phyloP scores from a whole-genome alignment of 1,139 yeast genomes.

The Nakaseomyces sp. region DNA sequence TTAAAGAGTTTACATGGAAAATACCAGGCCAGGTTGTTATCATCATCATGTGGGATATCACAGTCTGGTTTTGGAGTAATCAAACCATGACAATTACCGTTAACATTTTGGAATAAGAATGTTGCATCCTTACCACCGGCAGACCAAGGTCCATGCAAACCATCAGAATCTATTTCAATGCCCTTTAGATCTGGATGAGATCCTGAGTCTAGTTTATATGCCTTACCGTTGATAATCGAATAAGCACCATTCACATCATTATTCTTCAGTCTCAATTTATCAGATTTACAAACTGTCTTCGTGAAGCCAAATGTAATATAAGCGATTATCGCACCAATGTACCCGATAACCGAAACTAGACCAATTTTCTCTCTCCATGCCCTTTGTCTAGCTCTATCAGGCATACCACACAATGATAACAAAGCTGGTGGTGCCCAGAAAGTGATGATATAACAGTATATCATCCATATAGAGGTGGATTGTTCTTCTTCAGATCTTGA shows the following conservation, averaged over 20 bases:
- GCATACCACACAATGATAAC: slow-evolving; percentile 65
- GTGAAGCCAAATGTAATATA: slow-evolving; percentile 90
- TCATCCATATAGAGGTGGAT: slow-evolving; percentile 64
- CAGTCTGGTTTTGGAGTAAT: slow-evolving; percentile 66
- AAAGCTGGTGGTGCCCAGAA: slow-evolving; percentile 88
- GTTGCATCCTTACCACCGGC: slow-evolving; percentile 91
- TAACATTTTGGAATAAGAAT: slow-evolving; percentile 86
- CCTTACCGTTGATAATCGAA: slow-evolving; percentile 71
- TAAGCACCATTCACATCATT: slow-evolving; percentile 52
- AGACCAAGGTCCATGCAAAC: slow-evolving; percentile 72
- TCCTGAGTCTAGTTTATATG: slow-evolving; percentile 62
- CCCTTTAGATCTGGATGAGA: slow-evolving; percentile 79
- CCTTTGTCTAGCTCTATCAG: slow-evolving; percentile 69
- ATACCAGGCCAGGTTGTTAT: slow-evolving; percentile 79
- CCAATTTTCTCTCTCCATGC: slow-evolving; percentile 98
- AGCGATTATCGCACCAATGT: slow-evolving; percentile 72
- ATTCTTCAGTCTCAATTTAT: slow-evolving; percentile 45
- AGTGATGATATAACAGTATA: slow-evolving; percentile 70
- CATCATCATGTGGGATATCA: slow-evolving; percentile 56
- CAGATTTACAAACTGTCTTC: slow-evolving; percentile 61
- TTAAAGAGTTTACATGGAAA: slow-evolving; percentile 77
- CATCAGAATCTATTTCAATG: slow-evolving; percentile 53
- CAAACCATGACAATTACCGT: slow-evolving; percentile 81
- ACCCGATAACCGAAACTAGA: slow-evolving; percentile 62
- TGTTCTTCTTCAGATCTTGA: slow-evolving; percentile 7